A percentile compares a stretch with the other conserved stretches of the same genome.
phyloP scores from a whole-genome alignment of 805 yeast genomes.

The Priceomyces carsonii region DNA sequence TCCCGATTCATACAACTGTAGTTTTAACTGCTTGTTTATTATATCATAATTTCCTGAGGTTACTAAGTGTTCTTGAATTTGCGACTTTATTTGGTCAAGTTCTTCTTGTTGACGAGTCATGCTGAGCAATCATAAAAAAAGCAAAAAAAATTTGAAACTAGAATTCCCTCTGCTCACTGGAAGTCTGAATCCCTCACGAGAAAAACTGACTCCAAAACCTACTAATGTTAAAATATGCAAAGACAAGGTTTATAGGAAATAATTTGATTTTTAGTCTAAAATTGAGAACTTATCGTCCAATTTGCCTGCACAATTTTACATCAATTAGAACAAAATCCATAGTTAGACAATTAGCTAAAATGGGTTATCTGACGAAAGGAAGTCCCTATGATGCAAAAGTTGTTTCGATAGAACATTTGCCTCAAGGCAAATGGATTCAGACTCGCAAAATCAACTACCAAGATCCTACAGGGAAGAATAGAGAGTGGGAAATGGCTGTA shows the following conservation, averaged over 20 bases:
- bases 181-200: no score
- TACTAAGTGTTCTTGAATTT: slow-evolving; percentile 69
- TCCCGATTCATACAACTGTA: slow-evolving; percentile 71
- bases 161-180: no score
- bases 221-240: no score
- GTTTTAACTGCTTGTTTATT: slow-evolving; percentile 63
- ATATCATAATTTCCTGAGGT: slow-evolving; percentile 79
- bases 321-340: not conserved
- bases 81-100: slow-evolving; percentile 49
- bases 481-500: slow-evolving; percentile 92
- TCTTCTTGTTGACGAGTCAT: slow-evolving; percentile 36
- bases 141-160: not conserved
- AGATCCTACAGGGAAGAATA: slow-evolving; percentile 66
- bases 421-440: slow-evolving; percentile 46
- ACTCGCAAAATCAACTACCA: slow-evolving; percentile 63
- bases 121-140: not conserved
- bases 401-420: slow-evolving; percentile 33
- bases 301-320: slow-evolving; percentile 1
- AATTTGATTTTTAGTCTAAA: no score
- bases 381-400: slow-evolving; percentile 39
- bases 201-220: no score
- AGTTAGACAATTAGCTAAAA: not conserved
- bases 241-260: no score
- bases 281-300: no score
- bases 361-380: slow-evolving; percentile 14